These are phyloP conservation scores for Phylloboletellus chloephorus DNA, from an alignment of 1,284 basidiomycete genomes.

Conservation along the genomic window DNA sequence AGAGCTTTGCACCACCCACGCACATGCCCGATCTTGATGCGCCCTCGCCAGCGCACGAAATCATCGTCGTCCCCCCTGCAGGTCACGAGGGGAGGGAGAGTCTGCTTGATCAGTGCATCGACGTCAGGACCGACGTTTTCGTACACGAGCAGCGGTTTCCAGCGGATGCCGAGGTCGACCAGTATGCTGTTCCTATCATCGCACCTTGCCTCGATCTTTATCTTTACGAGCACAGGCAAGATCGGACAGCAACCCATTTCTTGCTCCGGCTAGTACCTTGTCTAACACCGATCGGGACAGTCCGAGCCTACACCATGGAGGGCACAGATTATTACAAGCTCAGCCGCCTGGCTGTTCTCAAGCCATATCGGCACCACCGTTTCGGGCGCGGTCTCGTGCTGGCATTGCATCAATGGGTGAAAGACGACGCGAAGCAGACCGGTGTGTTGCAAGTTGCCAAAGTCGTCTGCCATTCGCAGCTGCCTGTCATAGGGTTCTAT, in stretches of 20 bases:
- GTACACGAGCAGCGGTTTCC: constrained; percentile 48
- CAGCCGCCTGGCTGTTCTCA: constrained; percentile 60
- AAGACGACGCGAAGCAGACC: constrained; percentile 35
- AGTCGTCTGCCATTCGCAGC: constrained; percentile 62
- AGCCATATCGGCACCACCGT: constrained; percentile 55
- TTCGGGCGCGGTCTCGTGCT: constrained; percentile 62
- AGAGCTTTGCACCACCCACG: constrained; percentile 6
- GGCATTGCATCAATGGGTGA: constrained; percentile 54
- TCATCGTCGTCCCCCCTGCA: constrained; percentile 42
- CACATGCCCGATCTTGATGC: constrained; percentile 19
- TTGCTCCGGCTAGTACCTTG: constrained; percentile 60
- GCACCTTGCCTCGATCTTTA: constrained; percentile 5
- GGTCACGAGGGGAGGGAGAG: constrained; percentile 31
- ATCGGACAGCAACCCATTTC: constrained; percentile 61
- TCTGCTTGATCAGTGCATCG: constrained; percentile 53
- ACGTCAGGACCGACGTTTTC: constrained; percentile 66
- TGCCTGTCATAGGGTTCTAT: constrained; percentile 67
- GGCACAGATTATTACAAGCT: constrained; percentile 54
- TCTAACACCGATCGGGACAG: constrained; percentile 60
- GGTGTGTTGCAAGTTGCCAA: constrained; percentile 29
- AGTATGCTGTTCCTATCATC: constrained; percentile 40
- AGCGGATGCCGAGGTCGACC: constrained; percentile 65
- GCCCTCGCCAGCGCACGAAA: constrained; percentile 45
- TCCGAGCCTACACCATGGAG: constrained; percentile 34
- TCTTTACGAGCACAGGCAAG: constrained; percentile 39